phyloP scores from a whole-genome alignment of 495 filamentous ascomycete species.

The Parathielavia hyrcaniae region DNA sequence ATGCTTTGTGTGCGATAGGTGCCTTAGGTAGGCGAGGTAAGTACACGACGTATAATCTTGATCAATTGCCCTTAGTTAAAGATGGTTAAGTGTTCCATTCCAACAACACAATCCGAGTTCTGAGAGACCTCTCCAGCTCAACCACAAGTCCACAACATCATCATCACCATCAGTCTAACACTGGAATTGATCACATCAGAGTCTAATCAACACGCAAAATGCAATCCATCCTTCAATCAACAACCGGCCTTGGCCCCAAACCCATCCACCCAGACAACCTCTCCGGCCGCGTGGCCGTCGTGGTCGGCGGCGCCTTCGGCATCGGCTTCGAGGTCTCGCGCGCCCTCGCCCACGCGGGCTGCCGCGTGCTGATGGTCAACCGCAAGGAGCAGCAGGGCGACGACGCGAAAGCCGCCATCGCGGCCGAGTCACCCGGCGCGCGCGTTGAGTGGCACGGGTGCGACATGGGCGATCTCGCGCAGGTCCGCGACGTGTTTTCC shows the following conservation, averaged over 20 bases:
- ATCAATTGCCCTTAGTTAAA: too few relatives aligned
- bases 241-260: conserved; percentile 25
- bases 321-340: conserved; percentile 49
- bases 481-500: conserved; percentile 38
- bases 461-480: conserved; percentile 37
- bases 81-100: too few relatives aligned
- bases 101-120: too few relatives aligned
- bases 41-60: too few relatives aligned
- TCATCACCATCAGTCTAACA: neutral
- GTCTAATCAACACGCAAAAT: conserved; percentile 13
- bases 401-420: conserved; percentile 35
- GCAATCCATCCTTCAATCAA: conserved; percentile 29
- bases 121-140: too few relatives aligned
- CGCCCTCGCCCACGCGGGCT: conserved; percentile 31
- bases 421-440: conserved; percentile 25
- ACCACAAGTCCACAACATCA: too few relatives aligned
- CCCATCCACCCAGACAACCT: conserved; percentile 27
- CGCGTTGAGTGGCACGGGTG: conserved; percentile 41
- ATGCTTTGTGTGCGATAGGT: too few relatives aligned
- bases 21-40: too few relatives aligned
- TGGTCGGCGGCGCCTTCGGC: conserved; percentile 52
- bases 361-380: conserved; percentile 37
- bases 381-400: conserved; percentile 39
- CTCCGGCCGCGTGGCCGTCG: conserved; percentile 43
- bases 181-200: too few relatives aligned